A percentile compares a stretch with the other conserved stretches of the same genome.
These are phyloP conservation scores for Gyrodon lividus DNA, from an alignment of 768 basidiomycete species.

Conservation along the genomic window DNA sequence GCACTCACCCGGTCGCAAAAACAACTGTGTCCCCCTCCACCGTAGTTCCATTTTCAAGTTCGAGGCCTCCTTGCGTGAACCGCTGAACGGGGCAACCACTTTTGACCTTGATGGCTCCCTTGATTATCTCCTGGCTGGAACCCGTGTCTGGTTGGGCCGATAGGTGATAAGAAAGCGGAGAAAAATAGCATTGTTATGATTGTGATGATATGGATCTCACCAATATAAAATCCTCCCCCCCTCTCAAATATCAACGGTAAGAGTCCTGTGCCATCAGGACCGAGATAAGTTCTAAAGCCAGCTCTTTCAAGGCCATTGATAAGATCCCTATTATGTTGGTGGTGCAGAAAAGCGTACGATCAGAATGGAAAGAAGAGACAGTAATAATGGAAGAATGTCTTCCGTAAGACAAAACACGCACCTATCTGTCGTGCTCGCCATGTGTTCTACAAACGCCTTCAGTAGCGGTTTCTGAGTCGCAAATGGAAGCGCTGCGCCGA, in stretches of 20 bases:
- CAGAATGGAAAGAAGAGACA: neutral
- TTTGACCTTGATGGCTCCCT: conserved; percentile 53
- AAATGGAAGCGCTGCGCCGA: conserved; percentile 22
- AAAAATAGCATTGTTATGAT: neutral
- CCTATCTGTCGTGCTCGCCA: conserved; percentile 24
- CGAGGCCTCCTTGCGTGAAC: conserved; percentile 30
- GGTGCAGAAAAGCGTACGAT: neutral
- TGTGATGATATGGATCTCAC: conserved; percentile 20
- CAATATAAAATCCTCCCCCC: conserved; percentile 40
- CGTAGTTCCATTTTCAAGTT: conserved; percentile 27
- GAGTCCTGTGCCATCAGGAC: conserved; percentile 38
- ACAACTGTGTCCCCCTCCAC: conserved; percentile 31
- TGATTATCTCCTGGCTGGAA: conserved; percentile 43
- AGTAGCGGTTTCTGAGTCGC: conserved; percentile 16
- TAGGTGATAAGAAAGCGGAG: neutral
- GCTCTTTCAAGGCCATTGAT: conserved; percentile 35
- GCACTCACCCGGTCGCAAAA: conserved; percentile 35
- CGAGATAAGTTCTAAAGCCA: conserved; percentile 39
- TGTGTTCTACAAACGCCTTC: neutral
- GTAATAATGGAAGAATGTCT: neutral
- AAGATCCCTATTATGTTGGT: conserved; percentile 31
- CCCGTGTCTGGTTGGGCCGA: conserved; percentile 32
- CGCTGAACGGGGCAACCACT: conserved; percentile 29
- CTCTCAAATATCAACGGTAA: conserved; percentile 30
- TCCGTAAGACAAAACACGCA: neutral